Percentiles rank a stretch among this genome's conserved stretches.
phyloP scores from a whole-genome alignment of 2,329 filamentous ascomycete species.

The Juglanconis oblonga region DNA sequence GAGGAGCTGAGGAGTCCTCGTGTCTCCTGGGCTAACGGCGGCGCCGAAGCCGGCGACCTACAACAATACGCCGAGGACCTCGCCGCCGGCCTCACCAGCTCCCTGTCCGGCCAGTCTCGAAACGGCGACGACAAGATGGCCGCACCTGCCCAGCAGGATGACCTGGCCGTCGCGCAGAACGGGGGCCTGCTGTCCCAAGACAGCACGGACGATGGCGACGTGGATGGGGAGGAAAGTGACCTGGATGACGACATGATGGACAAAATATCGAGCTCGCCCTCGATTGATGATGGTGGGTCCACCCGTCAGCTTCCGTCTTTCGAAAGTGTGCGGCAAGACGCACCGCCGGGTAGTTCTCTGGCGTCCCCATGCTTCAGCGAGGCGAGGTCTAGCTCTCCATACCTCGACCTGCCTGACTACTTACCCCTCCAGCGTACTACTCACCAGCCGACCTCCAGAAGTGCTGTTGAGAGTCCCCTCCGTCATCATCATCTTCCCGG shows the following conservation, averaged over 20 bases:
- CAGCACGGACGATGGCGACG: conserved; percentile 58
- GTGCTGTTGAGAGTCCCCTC: conserved; percentile 23
- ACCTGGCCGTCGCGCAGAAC: conserved; percentile 60
- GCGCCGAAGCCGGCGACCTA: conserved; percentile 36
- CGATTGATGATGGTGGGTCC: conserved; percentile 97
- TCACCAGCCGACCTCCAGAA: conserved; percentile 32
- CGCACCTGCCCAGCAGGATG: conserved; percentile 46
- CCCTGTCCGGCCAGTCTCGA: conserved; percentile 31
- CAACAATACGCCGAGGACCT: conserved; percentile 46
- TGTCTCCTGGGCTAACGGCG: conserved; percentile 49
- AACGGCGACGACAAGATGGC: conserved; percentile 26
- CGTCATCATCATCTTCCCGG: conserved; percentile 47
- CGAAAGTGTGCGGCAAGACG: conserved; percentile 37
- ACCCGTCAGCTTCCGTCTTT: conserved; percentile 36
- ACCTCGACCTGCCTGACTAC: conserved; percentile 36
- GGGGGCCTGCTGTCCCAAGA: conserved; percentile 48
- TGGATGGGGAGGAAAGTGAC: conserved; percentile 66
- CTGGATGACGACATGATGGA: conserved; percentile 91
- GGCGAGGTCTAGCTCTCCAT: conserved; percentile 40
- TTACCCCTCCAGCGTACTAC: conserved; percentile 25
- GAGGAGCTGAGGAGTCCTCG: conserved; percentile 65
- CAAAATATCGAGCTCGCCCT: conserved; percentile 97
- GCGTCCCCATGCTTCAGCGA: conserved; percentile 31
- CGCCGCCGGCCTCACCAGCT: conserved; percentile 37
- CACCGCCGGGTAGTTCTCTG: conserved; percentile 27